These are phyloP conservation scores for Colletotrichum destructivum DNA, from an alignment of 2,329 filamentous ascomycete species.

Conservation along the genomic window DNA sequence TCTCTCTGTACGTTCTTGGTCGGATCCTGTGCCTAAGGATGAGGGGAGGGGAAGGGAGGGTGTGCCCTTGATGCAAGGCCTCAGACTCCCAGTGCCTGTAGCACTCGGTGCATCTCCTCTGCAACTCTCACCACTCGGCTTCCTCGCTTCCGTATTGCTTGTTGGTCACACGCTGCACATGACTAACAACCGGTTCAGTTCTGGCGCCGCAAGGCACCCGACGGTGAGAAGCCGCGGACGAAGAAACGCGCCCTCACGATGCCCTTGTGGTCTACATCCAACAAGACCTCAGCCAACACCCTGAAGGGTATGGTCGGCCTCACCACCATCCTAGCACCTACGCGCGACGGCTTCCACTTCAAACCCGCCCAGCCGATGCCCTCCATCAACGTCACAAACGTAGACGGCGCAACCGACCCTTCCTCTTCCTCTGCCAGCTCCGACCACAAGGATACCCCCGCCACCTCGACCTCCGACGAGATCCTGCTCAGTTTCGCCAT, in stretches of 20 bases:
- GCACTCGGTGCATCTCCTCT: background rate
- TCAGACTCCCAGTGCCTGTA: slow-evolving; percentile 4
- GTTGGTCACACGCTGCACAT: background rate
- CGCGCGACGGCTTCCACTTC: slow-evolving; percentile 48
- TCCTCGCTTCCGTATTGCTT: background rate
- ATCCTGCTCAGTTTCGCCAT: slow-evolving; percentile 65
- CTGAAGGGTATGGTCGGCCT: slow-evolving; percentile 53
- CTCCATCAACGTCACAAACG: slow-evolving; percentile 42
- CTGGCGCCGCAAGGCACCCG: slow-evolving; percentile 36
- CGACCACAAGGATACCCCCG: slow-evolving; percentile 32
- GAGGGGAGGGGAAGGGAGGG: no score
- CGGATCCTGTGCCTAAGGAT: background rate
- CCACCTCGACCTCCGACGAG: slow-evolving; percentile 44
- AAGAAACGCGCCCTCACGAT: slow-evolving; percentile 54
- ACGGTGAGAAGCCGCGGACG: slow-evolving; percentile 40
- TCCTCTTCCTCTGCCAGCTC: slow-evolving; percentile 29
- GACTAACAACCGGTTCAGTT: slow-evolving; percentile 29
- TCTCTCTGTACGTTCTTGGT: slow-evolving; percentile 38
- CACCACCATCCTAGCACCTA: slow-evolving; percentile 51
- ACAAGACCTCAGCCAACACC: slow-evolving; percentile 48
- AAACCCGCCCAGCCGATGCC: slow-evolving; percentile 43
- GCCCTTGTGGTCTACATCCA: slow-evolving; percentile 57
- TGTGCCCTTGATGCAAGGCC: slow-evolving; percentile 9
- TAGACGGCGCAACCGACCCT: slow-evolving; percentile 36
- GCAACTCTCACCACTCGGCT: background rate